These are phyloP conservation scores for Zymoseptoria tritici DNA, from an alignment of 2,329 filamentous ascomycete genomes.

Conservation along the genomic window DNA sequence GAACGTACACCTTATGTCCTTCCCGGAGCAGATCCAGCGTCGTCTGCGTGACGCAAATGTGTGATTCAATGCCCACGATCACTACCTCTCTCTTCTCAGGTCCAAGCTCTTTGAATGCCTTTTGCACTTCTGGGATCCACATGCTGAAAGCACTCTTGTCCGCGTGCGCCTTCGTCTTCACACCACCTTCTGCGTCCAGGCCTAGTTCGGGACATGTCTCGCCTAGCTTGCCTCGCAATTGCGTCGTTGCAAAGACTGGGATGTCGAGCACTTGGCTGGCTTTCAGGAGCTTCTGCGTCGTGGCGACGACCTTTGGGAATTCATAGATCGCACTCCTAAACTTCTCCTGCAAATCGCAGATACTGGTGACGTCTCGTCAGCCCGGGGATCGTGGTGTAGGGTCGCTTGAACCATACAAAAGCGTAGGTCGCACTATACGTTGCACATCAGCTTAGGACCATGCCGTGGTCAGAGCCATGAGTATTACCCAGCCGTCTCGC, in stretches of 20 bases:
- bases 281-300: slow-evolving; percentile 46
- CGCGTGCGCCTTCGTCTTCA: slow-evolving; percentile 49
- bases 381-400: background rate
- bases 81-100: slow-evolving; percentile 53
- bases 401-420: slow-evolving; percentile 13
- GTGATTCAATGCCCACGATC: slow-evolving; percentile 84
- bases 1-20: slow-evolving; percentile 75
- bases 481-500: slow-evolving; percentile 17
- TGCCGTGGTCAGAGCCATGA: background rate
- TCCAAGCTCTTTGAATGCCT: slow-evolving; percentile 35
- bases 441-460: slow-evolving; percentile 2
- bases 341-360: slow-evolving; percentile 93
- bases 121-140: slow-evolving; percentile 61
- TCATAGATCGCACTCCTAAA: slow-evolving; percentile 78
- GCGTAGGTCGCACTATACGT: slow-evolving; percentile 4
- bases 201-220: slow-evolving; percentile 67
- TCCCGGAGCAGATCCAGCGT: slow-evolving; percentile 67
- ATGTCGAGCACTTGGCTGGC: slow-evolving; percentile 53
- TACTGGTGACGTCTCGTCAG: slow-evolving; percentile 43
- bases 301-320: slow-evolving; percentile 64
- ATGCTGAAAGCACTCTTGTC: slow-evolving; percentile 94
- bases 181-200: slow-evolving; percentile 43
- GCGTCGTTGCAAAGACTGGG: slow-evolving; percentile 79
- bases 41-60: slow-evolving; percentile 94
- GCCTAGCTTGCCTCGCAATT: slow-evolving; percentile 71